These are phyloP conservation scores for Trichoderma harzianum DNA, from an alignment of 2,329 filamentous ascomycete genomes.

Conservation along the genomic window DNA sequence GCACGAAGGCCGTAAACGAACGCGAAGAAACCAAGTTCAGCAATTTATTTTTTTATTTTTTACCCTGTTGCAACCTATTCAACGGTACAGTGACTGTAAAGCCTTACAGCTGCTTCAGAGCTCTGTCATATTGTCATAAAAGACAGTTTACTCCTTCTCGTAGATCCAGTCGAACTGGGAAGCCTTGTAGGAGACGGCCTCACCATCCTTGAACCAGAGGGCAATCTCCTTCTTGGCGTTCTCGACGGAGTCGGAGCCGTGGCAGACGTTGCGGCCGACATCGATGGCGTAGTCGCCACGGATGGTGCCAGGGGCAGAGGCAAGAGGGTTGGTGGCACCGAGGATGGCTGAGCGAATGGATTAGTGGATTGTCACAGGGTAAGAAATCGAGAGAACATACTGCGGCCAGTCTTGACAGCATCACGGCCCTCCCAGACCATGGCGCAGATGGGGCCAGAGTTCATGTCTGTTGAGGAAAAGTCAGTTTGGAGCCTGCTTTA, in stretches of 20 bases:
- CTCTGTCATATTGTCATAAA: not conserved
- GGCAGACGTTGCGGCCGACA: constrained; percentile 95
- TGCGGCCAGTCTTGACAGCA: constrained; percentile 96
- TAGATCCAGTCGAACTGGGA: constrained; percentile 92
- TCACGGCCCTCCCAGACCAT: constrained; percentile 99
- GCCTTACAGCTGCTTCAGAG: not conserved
- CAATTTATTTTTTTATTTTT: constrained; percentile 26
- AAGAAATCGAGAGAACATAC: constrained; percentile 47
- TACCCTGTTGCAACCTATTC: constrained; percentile 21
- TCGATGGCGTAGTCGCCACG: constrained; percentile 85
- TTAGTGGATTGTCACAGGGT: constrained; percentile 19
- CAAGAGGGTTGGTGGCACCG: constrained; percentile 97
- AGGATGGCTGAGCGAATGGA: constrained; percentile 63
- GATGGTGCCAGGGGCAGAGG: constrained; percentile 95
- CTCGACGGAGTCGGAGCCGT: constrained; percentile 98
- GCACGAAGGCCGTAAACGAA: constrained; percentile 27
- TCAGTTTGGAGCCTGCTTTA: not conserved
- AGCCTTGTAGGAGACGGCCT: constrained; percentile 81
- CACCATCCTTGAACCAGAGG: constrained; percentile 92
- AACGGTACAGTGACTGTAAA: not conserved
- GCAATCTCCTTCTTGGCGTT: constrained; percentile 99
- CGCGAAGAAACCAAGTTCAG: not conserved
- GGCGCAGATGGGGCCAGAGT: constrained; percentile 92
- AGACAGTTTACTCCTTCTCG: constrained; percentile 66
- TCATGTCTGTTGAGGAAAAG: constrained; percentile 68